Base-by-base conservation (phyloP, 2,329 filamentous ascomycete species). In the Trichoderma cornu-damae region DNA sequence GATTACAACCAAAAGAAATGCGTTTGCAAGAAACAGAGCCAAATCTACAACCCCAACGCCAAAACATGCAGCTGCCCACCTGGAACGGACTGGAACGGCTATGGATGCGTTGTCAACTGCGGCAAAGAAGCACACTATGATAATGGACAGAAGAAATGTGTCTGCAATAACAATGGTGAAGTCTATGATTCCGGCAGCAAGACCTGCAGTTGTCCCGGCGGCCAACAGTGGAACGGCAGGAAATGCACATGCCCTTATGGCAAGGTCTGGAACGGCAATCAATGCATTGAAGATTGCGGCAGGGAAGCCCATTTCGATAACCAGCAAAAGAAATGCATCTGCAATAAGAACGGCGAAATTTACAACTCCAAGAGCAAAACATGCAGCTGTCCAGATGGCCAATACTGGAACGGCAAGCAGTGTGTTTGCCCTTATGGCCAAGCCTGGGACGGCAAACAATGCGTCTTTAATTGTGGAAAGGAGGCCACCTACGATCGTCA, bases 131-230 rank as follows among this genome's bases (percentile, higher is more conserved):
- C 57, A 0, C 38, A 46, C 12, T 59, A 8, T 11, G 46, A 59
- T 3, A 14, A 42, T 1, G 22, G 16, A 4, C 42, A 56, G 5
- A 56, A 44, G n/a, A 42, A 42, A 8, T 60, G 59, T 14, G 20
- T 52, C 8, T 60, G 59, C 49, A 54, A 59, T 6, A 55, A 60
- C 14, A 9, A 59, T 1, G 56, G 56, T 9, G 28, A 60, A 12
- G 8, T 43, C 3, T 60, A 59, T 6, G 8, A 60, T 12, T 32
- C 47, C 2, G n/a, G 47, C 11, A 40, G 20, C 48, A 60, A 60
- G 48, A 59, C 35, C 6, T 60, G 59, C 30, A 37, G 34, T 4
- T 60, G 59, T 18, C 59, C 59, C 1, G 18, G 35, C 9, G 49
- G 56, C 14, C 46, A 59, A 11, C 16, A 18, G 6, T 59, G 53